A percentile compares a stretch with the other conserved stretches of the same genome.
These are phyloP conservation scores for Arachis monticola DNA, from an alignment of 331 rosid species.

Conservation along the genomic window DNA sequence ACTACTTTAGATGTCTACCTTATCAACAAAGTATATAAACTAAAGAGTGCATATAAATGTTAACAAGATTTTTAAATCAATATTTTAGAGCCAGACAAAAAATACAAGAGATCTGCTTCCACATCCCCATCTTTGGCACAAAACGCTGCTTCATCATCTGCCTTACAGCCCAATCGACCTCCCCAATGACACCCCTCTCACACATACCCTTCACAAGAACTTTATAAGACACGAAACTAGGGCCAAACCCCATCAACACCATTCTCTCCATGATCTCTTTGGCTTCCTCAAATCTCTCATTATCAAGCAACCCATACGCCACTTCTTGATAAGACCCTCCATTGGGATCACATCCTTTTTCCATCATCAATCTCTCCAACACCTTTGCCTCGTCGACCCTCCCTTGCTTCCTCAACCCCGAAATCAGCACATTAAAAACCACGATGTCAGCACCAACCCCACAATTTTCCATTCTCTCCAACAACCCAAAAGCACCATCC, in stretches of 20 bases:
- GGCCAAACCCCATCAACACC: conserved; percentile 50
- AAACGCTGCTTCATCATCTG: conserved; percentile 74
- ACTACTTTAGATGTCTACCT: neutral
- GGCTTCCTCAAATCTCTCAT: conserved; percentile 57
- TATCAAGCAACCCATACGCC: conserved; percentile 69
- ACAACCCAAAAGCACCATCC: conserved; percentile 64
- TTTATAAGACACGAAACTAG: conserved; percentile 73
- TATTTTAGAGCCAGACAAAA: too few species aligned
- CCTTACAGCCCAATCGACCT: conserved; percentile 69
- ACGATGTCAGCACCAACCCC: conserved; percentile 60
- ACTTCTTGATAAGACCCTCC: conserved; percentile 74
- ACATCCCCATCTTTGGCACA: conserved; percentile 58
- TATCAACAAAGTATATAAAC: too few species aligned
- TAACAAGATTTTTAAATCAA: too few species aligned
- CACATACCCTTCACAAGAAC: conserved; percentile 65
- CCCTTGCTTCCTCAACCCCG: conserved; percentile 67
- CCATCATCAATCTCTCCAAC: conserved; percentile 72
- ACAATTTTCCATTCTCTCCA: conserved; percentile 65
- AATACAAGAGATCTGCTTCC: too few species aligned
- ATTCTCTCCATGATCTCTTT: conserved; percentile 51
- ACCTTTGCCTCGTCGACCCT: conserved; percentile 65
- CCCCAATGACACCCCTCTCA: conserved; percentile 46
- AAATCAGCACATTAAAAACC: conserved; percentile 65
- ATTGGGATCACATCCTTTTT: conserved; percentile 75
- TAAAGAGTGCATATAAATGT: too few species aligned